Percentiles rank a stretch among this genome's conserved stretches.
These are phyloP conservation scores for Fusarium longipes DNA, from an alignment of 2,329 filamentous ascomycete genomes.

Conservation along the genomic window DNA sequence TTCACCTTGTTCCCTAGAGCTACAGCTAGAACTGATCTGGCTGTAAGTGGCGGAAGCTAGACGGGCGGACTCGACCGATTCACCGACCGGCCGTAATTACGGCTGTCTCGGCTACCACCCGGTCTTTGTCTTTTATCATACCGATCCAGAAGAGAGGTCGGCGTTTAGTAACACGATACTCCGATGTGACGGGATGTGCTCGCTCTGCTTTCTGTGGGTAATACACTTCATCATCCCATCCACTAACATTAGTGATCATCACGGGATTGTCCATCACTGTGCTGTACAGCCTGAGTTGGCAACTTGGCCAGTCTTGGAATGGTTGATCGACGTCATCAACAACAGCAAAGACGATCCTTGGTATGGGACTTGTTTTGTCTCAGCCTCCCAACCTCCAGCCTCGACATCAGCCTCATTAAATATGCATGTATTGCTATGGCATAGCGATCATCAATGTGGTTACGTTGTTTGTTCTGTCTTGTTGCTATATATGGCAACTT, in stretches of 20 bases:
- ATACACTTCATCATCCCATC: conserved; percentile 20
- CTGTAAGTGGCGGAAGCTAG: conserved; percentile 23
- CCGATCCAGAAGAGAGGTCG: neutral
- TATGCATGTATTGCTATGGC: neutral
- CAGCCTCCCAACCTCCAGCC: conserved; percentile 32
- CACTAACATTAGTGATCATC: conserved; percentile 20
- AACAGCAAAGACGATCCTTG: no score
- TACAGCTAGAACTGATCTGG: neutral
- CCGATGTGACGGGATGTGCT: conserved; percentile 8
- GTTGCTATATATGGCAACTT: conserved; percentile 27
- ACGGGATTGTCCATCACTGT: conserved; percentile 17
- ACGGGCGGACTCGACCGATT: conserved; percentile 28
- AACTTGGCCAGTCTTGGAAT: conserved; percentile 8
- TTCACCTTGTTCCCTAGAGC: neutral
- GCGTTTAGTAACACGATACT: conserved; percentile 21
- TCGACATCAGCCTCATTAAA: conserved; percentile 26
- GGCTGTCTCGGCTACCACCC: conserved; percentile 39
- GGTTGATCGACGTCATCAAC: conserved; percentile 34
- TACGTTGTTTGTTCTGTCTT: neutral
- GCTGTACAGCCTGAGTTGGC: neutral
- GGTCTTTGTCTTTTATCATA: conserved; percentile 2
- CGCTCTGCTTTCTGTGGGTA: neutral
- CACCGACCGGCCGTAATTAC: conserved; percentile 44
- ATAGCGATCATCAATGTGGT: neutral
- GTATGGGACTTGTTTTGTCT: conserved; percentile 30